Conservation (phyloP, 75 land plant species). For the Cryptomeria japonica region DNA sequence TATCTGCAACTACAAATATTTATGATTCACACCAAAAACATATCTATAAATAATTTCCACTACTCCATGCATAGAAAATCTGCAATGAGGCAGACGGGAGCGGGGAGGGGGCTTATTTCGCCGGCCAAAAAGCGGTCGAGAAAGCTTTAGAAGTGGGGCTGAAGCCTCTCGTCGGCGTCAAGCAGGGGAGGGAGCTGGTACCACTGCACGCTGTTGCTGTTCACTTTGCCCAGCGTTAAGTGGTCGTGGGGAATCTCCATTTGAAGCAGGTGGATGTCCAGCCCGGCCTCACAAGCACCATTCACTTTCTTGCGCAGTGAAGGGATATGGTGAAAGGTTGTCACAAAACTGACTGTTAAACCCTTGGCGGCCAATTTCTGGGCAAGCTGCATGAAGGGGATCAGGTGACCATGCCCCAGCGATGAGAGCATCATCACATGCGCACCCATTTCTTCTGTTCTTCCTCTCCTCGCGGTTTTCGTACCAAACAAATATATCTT, state of each 20-base stretch:
- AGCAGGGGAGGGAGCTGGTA: not conserved
- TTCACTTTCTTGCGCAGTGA: not conserved
- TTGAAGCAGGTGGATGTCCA: not conserved
- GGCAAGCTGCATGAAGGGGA: too few species aligned
- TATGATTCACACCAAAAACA: too few species aligned
- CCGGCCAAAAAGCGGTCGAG: not conserved
- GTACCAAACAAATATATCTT: too few species aligned
- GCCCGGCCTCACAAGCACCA: not conserved
- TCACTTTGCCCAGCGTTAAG: not conserved
- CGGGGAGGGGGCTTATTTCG: not conserved
- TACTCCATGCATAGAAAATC: not conserved
- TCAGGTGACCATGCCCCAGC: too few species aligned
- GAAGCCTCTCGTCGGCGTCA: not conserved
- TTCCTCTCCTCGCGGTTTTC: too few species aligned
- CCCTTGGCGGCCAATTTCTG: too few species aligned
- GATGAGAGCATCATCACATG: conserved; percentile 15
- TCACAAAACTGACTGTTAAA: too few species aligned
- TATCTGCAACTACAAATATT: too few species aligned
- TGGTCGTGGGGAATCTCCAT: not conserved
- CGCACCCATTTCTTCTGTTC: not conserved
- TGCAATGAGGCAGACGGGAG: not conserved
- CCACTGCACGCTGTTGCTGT: conserved; percentile 7
- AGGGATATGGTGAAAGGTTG: not conserved
- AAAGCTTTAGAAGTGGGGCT: not conserved
- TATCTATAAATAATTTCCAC: too few species aligned